Evolutionary conservation across 2,329 filamentous ascomycete species (phyloP).

Genomic region (Xylariaceae sp.): DNA sequence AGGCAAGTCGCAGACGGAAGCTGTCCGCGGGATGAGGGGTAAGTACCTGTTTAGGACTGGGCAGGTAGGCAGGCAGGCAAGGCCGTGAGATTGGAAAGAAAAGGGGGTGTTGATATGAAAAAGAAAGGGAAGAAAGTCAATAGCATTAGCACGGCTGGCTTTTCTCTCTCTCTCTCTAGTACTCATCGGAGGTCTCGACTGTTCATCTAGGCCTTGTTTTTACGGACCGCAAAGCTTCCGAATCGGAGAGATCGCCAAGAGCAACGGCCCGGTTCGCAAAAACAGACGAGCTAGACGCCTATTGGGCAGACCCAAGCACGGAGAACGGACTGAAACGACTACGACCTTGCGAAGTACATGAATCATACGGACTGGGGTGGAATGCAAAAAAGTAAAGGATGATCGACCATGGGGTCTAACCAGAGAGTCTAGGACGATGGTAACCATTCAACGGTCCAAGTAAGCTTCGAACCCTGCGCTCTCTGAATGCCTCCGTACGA

Average conservation of each 20-base stretch:
- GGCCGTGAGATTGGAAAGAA: constrained; percentile 6
- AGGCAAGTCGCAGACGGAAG: constrained; percentile 26
- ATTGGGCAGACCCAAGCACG: neutral
- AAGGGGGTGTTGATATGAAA: neutral
- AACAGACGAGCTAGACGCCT: neutral
- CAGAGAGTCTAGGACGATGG: constrained; percentile 1
- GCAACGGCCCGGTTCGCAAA: constrained; percentile 9
- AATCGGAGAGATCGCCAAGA: constrained; percentile 15
- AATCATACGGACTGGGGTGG: too few relatives aligned
- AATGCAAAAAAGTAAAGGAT: neutral
- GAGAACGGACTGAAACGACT: constrained; percentile 12
- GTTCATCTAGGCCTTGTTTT: constrained; percentile 7
- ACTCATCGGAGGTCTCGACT: constrained; percentile 16
- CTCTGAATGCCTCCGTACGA: neutral
- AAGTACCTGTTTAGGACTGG: constrained; percentile 6
- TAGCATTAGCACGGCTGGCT: too few relatives aligned
- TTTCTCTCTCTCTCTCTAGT: too few relatives aligned
- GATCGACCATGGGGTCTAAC: constrained; percentile 6
- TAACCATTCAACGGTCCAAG: constrained; percentile 12
- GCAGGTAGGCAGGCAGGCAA: constrained; percentile 10
- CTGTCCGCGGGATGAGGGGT: constrained; percentile 23
- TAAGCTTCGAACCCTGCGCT: constrained; percentile 10
- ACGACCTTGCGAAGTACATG: neutral
- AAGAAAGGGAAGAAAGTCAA: neutral
- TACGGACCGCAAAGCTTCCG: constrained; percentile 14